Base-by-base conservation (phyloP, 345 rosid species). In the Bruguiera sexangula region DNA sequence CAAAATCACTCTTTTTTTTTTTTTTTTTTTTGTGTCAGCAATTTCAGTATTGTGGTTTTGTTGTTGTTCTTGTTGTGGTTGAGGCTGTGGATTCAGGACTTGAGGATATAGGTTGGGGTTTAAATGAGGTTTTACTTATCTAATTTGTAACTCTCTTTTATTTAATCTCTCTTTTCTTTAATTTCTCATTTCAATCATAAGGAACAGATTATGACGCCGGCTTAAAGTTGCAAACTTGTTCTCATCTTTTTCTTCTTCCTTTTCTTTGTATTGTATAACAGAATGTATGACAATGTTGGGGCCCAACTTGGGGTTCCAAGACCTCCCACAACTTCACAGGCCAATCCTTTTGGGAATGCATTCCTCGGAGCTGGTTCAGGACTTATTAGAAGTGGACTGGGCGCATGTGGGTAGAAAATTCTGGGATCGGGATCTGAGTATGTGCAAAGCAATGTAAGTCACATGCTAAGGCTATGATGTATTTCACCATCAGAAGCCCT, bases 311-410 rank as follows among this genome's bases (percentile, higher is more conserved):
- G 95, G 78, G 80, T 81, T 72, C 86, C 88, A 29, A 80, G 81
- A 74, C 93, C 87, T 20, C 85, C 85, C 63, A 8, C 84, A 20
- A 81, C 74, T 71, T 82, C 89, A 69, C 97, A 92, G 81, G 87
- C 91, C 66, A 85, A 68, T 75, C 99, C 96, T 2, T 95, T 92
- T 65, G 98, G 94, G 29, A 92, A 90, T 88, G 56, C 96, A 24
- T 95, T 92, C 75, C 86, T 84, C 57, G 98, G 98, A 53, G 96
- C 99, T 80, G 89, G 99, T 73, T 92, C 99, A 63, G 99, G 92
- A 54, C 85, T 92, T 63, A 89, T 92, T 68, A 80, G 84, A 31
- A 87, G 96, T 69, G 99, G 99, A 43, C 79, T 92, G 69, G 97
- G 98, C 55, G 99, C 96, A 43, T 92, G 88, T 66, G 96, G 98